Evolutionary conservation across 164 flowering plant species (phyloP), one percentile per base, ranked within the genome.

Genomic region (Liriodendron chinense): DNA sequence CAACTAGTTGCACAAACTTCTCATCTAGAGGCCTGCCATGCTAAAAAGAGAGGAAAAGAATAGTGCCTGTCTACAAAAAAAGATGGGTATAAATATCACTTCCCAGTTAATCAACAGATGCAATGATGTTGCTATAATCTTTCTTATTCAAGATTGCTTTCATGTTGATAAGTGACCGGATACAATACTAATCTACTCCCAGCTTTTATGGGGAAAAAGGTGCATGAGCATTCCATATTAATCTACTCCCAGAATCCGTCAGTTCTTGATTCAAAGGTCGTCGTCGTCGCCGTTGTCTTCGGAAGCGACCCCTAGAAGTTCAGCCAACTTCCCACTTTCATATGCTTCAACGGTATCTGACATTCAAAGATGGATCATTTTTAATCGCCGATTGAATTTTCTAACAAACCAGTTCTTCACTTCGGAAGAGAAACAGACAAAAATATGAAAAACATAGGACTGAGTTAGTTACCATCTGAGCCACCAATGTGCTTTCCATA

Each of bases 401-500:
- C 65, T 28, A 14, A 25, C 2, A 8, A 67, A 25, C 10, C 3
- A 47, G 65, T 25, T 57, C 62, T 56, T 24, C 22, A 13, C 13
- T 43, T 16, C 3, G 24, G 47, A 70, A 64, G 2, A 18, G 22
- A 65, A n/a, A 8, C 7, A 22, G 47, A 9, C 0, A 64, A 47
- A 10, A 34, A 47, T 59, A 50, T 18, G 24, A 25, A 7, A 53
- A 14, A 5, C n/a, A 20, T 24, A 66, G 9, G 47, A 75, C 73
- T 21, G 1, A 75, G 23, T 21, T 0, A 70, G 68, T 82, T 86
- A 94, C 97, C 97, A 79, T 94, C 98, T 62, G 94, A 94, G 67
- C 98, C 97, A 64, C 98, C 98, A 56, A 94, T 79, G 84, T 91
- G 96, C 76, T 93, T 89, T 73, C 94, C 94, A 70, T 91, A 77